These are phyloP conservation scores for Kingdonia uniflora DNA, from an alignment of 164 flowering plant species.

Conservation along the genomic window DNA sequence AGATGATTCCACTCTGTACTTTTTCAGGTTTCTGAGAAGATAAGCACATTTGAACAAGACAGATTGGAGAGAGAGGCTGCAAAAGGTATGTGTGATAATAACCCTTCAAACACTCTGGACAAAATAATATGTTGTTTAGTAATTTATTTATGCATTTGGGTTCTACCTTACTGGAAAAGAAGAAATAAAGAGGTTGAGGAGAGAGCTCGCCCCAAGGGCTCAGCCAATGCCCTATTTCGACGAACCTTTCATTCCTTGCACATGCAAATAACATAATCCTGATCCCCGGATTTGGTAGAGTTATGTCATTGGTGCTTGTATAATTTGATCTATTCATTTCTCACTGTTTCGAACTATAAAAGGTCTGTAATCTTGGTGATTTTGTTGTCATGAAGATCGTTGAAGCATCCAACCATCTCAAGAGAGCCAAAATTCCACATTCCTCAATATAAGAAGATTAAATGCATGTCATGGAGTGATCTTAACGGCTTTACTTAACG, in stretches of 20 bases:
- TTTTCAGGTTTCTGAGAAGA: slow-evolving; percentile 63
- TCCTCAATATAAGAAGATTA: slow-evolving; percentile 79
- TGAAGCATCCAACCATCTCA: slow-evolving; percentile 69
- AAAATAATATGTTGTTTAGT: too few species aligned
- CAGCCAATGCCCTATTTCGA: slow-evolving; percentile 99
- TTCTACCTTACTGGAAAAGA: slow-evolving; percentile 87
- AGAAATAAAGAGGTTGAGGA: slow-evolving; percentile 72
- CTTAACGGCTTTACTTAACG: slow-evolving; percentile 22
- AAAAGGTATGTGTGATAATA: slow-evolving; percentile 39
- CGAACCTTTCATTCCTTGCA: slow-evolving; percentile 82
- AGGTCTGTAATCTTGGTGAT: neutral
- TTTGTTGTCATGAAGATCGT: slow-evolving; percentile 37
- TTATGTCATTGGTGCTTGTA: too few species aligned
- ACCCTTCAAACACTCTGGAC: too few species aligned
- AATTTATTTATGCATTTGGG: too few species aligned
- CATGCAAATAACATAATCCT: too few species aligned
- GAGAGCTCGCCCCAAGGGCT: slow-evolving; percentile 84
- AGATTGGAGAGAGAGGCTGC: slow-evolving; percentile 72
- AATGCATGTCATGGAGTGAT: slow-evolving; percentile 55
- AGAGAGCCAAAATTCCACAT: slow-evolving; percentile 70
- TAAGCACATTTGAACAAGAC: slow-evolving; percentile 57
- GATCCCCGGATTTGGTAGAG: too few species aligned
- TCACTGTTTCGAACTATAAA: neutral
- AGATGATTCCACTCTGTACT: too few species aligned
- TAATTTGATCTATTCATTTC: neutral